phyloP scores from a whole-genome alignment of 306 rosid genomes.

The Sesbania bispinosa region DNA sequence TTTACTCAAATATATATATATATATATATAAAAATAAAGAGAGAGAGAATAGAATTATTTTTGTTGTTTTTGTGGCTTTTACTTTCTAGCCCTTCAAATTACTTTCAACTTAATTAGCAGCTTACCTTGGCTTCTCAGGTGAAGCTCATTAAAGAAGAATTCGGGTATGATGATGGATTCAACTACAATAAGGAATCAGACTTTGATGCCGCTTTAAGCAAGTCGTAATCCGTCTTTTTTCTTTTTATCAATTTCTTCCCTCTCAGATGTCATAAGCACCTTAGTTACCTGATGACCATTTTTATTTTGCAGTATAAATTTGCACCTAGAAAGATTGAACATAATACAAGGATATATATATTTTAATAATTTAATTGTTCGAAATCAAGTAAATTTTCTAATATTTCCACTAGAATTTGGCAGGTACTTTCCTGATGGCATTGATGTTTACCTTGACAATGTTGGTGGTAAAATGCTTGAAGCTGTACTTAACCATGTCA shows the following conservation, averaged over 20 bases:
- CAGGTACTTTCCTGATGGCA: slow-evolving; percentile 62
- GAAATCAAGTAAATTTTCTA: not conserved
- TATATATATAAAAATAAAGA: too few relatives aligned
- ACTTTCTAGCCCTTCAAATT: not conserved
- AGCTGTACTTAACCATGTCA: slow-evolving; percentile 65
- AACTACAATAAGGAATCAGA: slow-evolving; percentile 57
- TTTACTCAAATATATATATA: too few relatives aligned
- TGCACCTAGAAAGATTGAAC: not conserved
- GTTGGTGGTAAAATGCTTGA: slow-evolving; percentile 76
- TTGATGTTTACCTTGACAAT: slow-evolving; percentile 62
- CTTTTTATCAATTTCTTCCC: not conserved
- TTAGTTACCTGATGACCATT: not conserved
- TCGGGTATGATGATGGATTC: slow-evolving; percentile 73
- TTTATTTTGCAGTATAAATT: not conserved
- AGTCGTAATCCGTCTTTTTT: not conserved
- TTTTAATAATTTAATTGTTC: not conserved
- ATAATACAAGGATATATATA: not conserved
- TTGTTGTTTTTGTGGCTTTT: not conserved
- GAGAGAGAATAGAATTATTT: not conserved
- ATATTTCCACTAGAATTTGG: not conserved
- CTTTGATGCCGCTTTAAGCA: slow-evolving; percentile 54
- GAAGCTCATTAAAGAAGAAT: slow-evolving; percentile 57
- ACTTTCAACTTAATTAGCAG: not conserved
- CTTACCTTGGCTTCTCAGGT: slow-evolving; percentile 36
- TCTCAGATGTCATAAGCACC: not conserved